These are phyloP conservation scores for Kockiozyma suomiensis DNA, from an alignment of 805 yeast species.

Conservation along the genomic window DNA sequence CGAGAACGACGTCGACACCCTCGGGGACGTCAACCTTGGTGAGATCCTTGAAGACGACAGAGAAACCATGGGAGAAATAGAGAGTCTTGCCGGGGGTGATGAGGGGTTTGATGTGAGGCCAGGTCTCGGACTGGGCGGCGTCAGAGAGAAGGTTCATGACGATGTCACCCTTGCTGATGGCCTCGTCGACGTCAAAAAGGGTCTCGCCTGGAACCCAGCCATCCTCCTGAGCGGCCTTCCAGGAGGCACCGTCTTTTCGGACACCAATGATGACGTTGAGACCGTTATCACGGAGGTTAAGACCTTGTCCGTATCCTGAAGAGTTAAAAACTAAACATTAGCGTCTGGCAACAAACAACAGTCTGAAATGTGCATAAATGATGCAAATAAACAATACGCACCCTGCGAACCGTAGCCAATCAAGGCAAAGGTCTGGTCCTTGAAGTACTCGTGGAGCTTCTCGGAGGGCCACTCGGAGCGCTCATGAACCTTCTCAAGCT, in stretches of 20 bases:
- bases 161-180: constrained; percentile 87
- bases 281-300: constrained; percentile 99
- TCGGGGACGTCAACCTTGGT: constrained; percentile 95
- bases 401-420: constrained; percentile 99
- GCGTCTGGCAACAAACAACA: no score
- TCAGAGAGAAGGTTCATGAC: constrained; percentile 98
- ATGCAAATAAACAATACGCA: constrained; percentile 35
- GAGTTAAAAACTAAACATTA: no score
- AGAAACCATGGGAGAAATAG: constrained; percentile 99
- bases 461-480: constrained; percentile 99
- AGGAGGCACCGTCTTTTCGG: constrained; percentile 97
- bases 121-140: constrained; percentile 99
- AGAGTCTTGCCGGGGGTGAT: constrained; percentile 96
- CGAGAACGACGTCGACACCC: constrained; percentile 94
- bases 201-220: constrained; percentile 99
- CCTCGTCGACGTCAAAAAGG: constrained; percentile 93
- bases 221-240: constrained; percentile 99
- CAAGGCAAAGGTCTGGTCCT: constrained; percentile 94
- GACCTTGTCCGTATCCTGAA: constrained; percentile 87
- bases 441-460: constrained; percentile 93
- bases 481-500: constrained; percentile 94
- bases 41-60: constrained; percentile 97
- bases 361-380: no score
- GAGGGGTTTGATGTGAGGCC: constrained; percentile 84
- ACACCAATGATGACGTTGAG: constrained; percentile 97